phyloP scores from a whole-genome alignment of 2,329 filamentous ascomycete species.

The Alternaria tenuissima region DNA sequence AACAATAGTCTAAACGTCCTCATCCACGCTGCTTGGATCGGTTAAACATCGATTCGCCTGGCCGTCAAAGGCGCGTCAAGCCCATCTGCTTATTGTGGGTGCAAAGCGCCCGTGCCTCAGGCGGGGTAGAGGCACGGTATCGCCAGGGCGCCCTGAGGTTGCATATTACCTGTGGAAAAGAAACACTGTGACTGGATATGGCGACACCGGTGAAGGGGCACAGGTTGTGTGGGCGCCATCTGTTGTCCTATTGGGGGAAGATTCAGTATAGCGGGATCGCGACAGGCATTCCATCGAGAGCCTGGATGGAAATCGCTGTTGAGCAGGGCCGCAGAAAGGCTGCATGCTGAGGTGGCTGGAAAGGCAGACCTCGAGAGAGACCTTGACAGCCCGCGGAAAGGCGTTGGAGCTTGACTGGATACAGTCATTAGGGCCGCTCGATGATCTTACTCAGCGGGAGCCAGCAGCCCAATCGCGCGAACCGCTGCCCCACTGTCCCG shows the following conservation, averaged over 20 bases:
- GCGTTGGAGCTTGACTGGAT: conserved; percentile 12
- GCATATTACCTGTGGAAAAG: conserved; percentile 21
- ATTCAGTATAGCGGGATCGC: conserved; percentile 18
- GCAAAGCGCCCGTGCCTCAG: conserved; percentile 26
- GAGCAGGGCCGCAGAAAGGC: conserved; percentile 24
- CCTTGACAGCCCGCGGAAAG: not conserved
- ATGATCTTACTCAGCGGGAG: conserved; percentile 28
- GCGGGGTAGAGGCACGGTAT: conserved; percentile 31
- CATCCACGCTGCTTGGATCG: conserved; percentile 18
- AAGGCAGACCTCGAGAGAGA: conserved; percentile 9
- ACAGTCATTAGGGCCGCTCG: conserved; percentile 11
- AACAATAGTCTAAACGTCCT: conserved; percentile 18
- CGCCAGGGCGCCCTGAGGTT: conserved; percentile 21
- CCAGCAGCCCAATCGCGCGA: conserved; percentile 16
- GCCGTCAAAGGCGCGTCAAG: conserved; percentile 7
- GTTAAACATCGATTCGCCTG: conserved; percentile 18
- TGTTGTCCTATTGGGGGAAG: conserved; percentile 33
- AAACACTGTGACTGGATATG: conserved; percentile 25
- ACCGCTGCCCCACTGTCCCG: conserved; percentile 17
- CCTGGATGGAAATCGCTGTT: conserved; percentile 18
- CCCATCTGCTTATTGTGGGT: conserved; percentile 29
- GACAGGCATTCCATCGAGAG: conserved; percentile 11
- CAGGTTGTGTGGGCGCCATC: conserved; percentile 18
- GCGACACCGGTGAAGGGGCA: conserved; percentile 29
- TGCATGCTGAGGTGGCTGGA: conserved; percentile 28